A percentile compares a stretch with the other conserved stretches of the same genome.
phyloP scores from a whole-genome alignment of 169 alveolate species.

The Plasmodium reichenowi region DNA sequence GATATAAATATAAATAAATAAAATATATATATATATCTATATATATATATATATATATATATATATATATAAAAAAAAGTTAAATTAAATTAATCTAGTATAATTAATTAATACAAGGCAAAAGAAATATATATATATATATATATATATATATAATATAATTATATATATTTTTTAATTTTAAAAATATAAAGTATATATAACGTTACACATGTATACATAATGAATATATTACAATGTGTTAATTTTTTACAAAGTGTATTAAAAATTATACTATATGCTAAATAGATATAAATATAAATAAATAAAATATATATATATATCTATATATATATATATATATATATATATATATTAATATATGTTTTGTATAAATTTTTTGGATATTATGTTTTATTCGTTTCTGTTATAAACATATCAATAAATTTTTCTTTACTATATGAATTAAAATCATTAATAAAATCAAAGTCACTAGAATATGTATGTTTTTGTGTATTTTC shows the following conservation, averaged over 20 bases:
- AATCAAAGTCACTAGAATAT: conserved; percentile 20
- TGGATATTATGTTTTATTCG: conserved; percentile 12
- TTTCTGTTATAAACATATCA: conserved; percentile 51
- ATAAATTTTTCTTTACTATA: conserved; percentile 47
- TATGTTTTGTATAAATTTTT: neutral
- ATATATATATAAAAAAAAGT: too few relatives aligned
- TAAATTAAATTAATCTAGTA: too few relatives aligned
- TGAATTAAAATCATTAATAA: conserved; percentile 10
- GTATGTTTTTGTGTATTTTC: conserved; percentile 20
- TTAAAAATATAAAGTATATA: too few relatives aligned
- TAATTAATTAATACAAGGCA: too few relatives aligned
- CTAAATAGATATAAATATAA: conserved; percentile 1
- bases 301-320: neutral
- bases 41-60: neutral
- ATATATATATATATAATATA: too few relatives aligned
- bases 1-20: too few relatives aligned
- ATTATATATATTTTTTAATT: too few relatives aligned
- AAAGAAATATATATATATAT: too few relatives aligned
- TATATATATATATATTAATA: neutral
- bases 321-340: neutral
- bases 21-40: neutral
- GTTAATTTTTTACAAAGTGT: too few relatives aligned
- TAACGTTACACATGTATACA: too few relatives aligned
- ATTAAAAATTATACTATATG: neutral
- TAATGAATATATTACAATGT: too few relatives aligned